Base-by-base conservation (phyloP, 2,329 filamentous ascomycete genomes). In the Trichoderma sp. region DNA sequence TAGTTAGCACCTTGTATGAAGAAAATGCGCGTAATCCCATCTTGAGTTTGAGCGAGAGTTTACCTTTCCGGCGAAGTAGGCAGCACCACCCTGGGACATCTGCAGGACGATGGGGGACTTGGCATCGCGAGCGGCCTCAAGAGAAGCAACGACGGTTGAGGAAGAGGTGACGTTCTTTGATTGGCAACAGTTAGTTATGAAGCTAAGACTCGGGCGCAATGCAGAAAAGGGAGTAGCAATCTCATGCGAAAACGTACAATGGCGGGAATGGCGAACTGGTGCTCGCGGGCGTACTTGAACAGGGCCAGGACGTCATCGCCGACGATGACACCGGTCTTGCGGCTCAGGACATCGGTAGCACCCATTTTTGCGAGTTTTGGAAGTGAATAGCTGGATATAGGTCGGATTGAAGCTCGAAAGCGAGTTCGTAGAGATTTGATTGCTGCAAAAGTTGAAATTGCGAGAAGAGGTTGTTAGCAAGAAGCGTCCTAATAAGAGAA, bases 101-200 rank as follows among this genome's bases (percentile, higher is more conserved):
- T 98, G 96, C 75, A 98, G 89, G 83, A 97, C 91, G 83, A 97
- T 90, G 76, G 96, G 96, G 71, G 92, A 87, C 82, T 97, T 97
- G 80, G 89, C 86, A 82, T 98, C 94, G 77, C 93, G 91, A 76
- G 96, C 96, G 80, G 96, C 96, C 87, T 99, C 96, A 76, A 99
- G 93, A 67, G 93, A 84, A 76, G 93, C 90, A 74, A 97, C 91
- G 72, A 79, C 81, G 65, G 84, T 86, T 72, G 93, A 97, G 71
- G 92, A 97, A 52, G 94, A 97, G 76, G 95, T 98, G 79, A 97
- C 92, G 84, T 98, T 97, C 80, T 81, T 32, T n/a, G 52, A 6
- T 16, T 39, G 13, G 5, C 8, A 64, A 26, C 69, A 30, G 72
- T 72, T 51, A 43, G 34, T 24, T 55, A 21, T 24, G 10, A n/a